A percentile compares a stretch with the other conserved stretches of the same genome.
Evolutionary conservation across 2,329 filamentous ascomycete genomes (phyloP).

Genomic region (Botrytis squamosa): DNA sequence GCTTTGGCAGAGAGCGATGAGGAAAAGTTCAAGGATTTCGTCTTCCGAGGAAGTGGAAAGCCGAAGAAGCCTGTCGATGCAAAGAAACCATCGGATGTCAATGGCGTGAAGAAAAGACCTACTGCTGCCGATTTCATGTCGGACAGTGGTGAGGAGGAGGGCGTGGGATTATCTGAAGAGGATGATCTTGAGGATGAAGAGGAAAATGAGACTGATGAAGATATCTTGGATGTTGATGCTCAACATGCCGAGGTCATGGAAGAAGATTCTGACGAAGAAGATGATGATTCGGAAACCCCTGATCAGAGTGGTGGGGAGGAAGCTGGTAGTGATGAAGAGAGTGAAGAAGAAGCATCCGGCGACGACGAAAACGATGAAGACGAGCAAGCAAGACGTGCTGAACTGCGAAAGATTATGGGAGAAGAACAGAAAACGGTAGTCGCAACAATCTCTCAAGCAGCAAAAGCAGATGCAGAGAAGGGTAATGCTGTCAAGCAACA

Average conservation of each 20-base stretch:
- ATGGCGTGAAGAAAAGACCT: conserved; percentile 43
- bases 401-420: conserved; percentile 66
- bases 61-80: conserved; percentile 37
- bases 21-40: conserved; percentile 75
- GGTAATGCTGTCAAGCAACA: conserved; percentile 84
- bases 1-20: conserved; percentile 84
- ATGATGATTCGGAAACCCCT: conserved; percentile 38
- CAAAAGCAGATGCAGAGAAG: conserved; percentile 77
- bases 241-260: conserved; percentile 40
- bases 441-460: conserved; percentile 59
- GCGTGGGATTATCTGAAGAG: conserved; percentile 37
- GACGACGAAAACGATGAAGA: conserved; percentile 36
- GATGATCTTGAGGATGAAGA: conserved; percentile 20
- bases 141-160: conserved; percentile 41
- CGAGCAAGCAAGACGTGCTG: conserved; percentile 47
- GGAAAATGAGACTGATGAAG: conserved; percentile 38
- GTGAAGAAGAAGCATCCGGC: conserved; percentile 34
- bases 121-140: conserved; percentile 59
- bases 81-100: conserved; percentile 28
- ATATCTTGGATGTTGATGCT: conserved; percentile 37
- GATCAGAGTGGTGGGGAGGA: conserved; percentile 38
- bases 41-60: conserved; percentile 58
- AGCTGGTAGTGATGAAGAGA: conserved; percentile 39
- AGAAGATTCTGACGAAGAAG: conserved; percentile 29
- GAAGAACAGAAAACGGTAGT: conserved; percentile 66